Evolutionary conservation across 805 yeast species (phyloP).

Genomic region (Ogataea trehaloabstinens): DNA sequence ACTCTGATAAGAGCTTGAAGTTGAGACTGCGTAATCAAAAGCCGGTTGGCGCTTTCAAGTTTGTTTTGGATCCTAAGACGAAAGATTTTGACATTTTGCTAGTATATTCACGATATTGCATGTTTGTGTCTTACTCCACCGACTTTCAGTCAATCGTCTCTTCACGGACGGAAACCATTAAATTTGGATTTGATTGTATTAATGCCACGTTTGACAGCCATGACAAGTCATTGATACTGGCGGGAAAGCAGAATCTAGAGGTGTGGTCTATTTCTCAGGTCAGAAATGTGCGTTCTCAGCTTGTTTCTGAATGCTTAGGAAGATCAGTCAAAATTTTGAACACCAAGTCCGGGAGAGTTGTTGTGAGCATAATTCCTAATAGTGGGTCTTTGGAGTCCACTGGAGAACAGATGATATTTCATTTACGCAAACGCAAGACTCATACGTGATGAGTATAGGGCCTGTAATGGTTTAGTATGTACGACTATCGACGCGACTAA

Average conservation of each 20-base stretch:
- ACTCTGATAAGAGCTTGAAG: conserved; percentile 25
- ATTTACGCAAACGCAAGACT: conserved; percentile 12
- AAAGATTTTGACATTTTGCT: conserved; percentile 27
- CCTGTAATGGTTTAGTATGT: too few species aligned
- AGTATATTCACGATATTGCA: conserved; percentile 28
- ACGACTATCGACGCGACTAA: conserved; percentile 2
- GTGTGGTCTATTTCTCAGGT: conserved; percentile 24
- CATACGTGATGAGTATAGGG: too few species aligned
- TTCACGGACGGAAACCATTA: conserved; percentile 26
- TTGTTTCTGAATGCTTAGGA: conserved; percentile 27
- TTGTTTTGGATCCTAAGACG: conserved; percentile 11
- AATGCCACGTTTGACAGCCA: conserved; percentile 29
- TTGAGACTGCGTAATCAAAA: conserved; percentile 23
- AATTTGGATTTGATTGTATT: conserved; percentile 25
- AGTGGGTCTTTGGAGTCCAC: conserved; percentile 7
- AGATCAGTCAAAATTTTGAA: conserved; percentile 22
- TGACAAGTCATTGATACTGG: conserved; percentile 23
- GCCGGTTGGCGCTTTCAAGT: conserved; percentile 29
- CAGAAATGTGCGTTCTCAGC: conserved; percentile 18
- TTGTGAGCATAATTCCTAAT: conserved; percentile 19
- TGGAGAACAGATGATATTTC: conserved; percentile 18
- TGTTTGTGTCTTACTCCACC: conserved; percentile 24
- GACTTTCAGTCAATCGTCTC: conserved; percentile 18
- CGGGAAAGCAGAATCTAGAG: conserved; percentile 26
- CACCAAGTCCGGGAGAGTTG: conserved; percentile 27